Percentiles rank a stretch among this genome's conserved stretches.
These are phyloP conservation scores for Elaeagnus macrophylla DNA, from an alignment of 306 rosid genomes.

Conservation along the genomic window DNA sequence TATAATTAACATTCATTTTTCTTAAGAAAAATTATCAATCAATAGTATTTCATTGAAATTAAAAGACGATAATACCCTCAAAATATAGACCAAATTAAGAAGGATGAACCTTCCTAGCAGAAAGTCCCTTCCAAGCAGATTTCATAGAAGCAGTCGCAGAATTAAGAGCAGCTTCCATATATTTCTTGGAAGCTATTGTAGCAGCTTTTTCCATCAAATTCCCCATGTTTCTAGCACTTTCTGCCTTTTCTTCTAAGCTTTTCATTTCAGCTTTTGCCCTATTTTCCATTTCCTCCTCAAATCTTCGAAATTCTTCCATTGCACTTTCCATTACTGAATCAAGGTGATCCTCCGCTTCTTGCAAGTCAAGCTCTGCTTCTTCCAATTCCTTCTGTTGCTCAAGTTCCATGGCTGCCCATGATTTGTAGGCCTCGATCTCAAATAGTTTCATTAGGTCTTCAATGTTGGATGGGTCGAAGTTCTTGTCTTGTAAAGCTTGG, in stretches of 20 bases:
- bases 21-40: too few species aligned
- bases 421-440: slow-evolving; percentile 86
- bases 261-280: slow-evolving; percentile 36
- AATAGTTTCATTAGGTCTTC: slow-evolving; percentile 78
- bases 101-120: slow-evolving; percentile 81
- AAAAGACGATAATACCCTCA: too few species aligned
- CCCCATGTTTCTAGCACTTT: slow-evolving; percentile 66
- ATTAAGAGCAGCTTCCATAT: slow-evolving; percentile 61
- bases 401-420: slow-evolving; percentile 80
- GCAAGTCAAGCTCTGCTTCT: slow-evolving; percentile 46
- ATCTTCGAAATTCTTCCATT: slow-evolving; percentile 74
- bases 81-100: slow-evolving; percentile 18
- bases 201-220: slow-evolving; percentile 64
- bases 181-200: slow-evolving; percentile 55
- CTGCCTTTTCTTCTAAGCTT: slow-evolving; percentile 41
- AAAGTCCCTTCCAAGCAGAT: slow-evolving; percentile 78
- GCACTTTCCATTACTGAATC: slow-evolving; percentile 78
- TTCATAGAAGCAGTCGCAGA: slow-evolving; percentile 85
- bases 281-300: slow-evolving; percentile 60
- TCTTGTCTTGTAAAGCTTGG: slow-evolving; percentile 58
- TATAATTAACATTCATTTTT: too few species aligned
- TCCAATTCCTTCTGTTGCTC: slow-evolving; percentile 42
- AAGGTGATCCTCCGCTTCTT: slow-evolving; percentile 56
- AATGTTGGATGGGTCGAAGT: slow-evolving; percentile 68
- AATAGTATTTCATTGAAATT: too few species aligned